phyloP scores from a whole-genome alignment of 2,329 filamentous ascomycete species.

The Aspergillus fischeri region DNA sequence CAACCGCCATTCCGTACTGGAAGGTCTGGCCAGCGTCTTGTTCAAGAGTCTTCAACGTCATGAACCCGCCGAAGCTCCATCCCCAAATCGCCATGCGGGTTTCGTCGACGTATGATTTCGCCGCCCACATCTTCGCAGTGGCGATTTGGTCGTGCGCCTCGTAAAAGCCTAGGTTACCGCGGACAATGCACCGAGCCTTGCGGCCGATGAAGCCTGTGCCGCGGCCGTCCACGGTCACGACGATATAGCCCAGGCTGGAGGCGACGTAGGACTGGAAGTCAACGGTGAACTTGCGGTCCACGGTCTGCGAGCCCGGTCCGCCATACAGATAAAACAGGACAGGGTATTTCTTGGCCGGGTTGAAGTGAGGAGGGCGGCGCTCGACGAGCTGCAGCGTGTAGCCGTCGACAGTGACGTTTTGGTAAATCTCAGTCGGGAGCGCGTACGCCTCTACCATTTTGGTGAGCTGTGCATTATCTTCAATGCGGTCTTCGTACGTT shows the following conservation, averaged over 20 bases:
- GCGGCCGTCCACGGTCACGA: conserved; percentile 89
- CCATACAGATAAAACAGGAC: conserved; percentile 95
- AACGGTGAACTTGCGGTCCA: conserved; percentile 73
- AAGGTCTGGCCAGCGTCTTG: conserved; percentile 85
- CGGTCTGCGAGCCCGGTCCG: conserved; percentile 86
- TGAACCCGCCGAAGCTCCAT: conserved; percentile 96
- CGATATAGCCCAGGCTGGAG: conserved; percentile 80
- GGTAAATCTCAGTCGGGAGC: conserved; percentile 76
- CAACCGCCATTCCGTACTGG: conserved; percentile 95
- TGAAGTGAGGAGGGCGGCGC: conserved; percentile 83
- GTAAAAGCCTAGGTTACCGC: conserved; percentile 76
- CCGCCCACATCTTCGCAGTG: conserved; percentile 77
- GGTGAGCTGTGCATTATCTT: conserved; percentile 70
- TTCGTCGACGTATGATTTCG: conserved; percentile 76
- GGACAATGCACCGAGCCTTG: conserved; percentile 73
- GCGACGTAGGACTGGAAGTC: conserved; percentile 91
- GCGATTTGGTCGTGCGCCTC: conserved; percentile 90
- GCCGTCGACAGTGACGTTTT: conserved; percentile 78
- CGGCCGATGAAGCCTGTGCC: conserved; percentile 90
- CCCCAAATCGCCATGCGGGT: conserved; percentile 90
- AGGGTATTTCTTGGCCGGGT: conserved; percentile 78
- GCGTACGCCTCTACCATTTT: conserved; percentile 70
- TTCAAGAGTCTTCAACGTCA: conserved; percentile 91
- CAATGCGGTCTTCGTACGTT: conserved; percentile 66
- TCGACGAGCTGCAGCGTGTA: conserved; percentile 72